Conservation (phyloP, 257 asterid genomes). For the Paulownia fortunei region DNA sequence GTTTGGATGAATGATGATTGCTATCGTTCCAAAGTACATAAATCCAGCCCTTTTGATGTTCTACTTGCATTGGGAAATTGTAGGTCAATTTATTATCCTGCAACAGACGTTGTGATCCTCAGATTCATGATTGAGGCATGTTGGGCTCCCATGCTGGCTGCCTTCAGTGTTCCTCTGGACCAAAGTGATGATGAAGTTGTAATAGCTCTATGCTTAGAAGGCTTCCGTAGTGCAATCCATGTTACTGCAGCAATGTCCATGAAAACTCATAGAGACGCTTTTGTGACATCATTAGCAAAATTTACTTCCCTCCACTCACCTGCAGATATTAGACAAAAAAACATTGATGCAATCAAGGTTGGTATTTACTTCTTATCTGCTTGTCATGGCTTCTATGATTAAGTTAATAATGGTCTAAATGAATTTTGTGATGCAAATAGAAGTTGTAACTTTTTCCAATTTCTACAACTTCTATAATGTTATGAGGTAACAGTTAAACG, state of each 20-base stretch:
- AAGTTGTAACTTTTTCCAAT: neutral
- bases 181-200: conserved; percentile 86
- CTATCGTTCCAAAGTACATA: neutral
- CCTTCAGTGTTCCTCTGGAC: conserved; percentile 99
- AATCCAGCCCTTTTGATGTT: conserved; percentile 32
- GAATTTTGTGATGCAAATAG: conserved; percentile 10
- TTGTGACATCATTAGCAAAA: conserved; percentile 93
- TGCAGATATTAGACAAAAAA: conserved; percentile 91
- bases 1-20: conserved; percentile 27
- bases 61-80: conserved; percentile 45
- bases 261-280: conserved; percentile 99
- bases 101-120: conserved; percentile 90
- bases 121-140: conserved; percentile 98
- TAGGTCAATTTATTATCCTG: conserved; percentile 97
- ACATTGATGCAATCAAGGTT: conserved; percentile 98
- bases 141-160: conserved; percentile 99
- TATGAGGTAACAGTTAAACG: neutral
- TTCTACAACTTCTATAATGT: neutral
- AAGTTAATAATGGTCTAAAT: neutral
- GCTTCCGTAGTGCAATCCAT: conserved; percentile 86
- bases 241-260: conserved; percentile 98
- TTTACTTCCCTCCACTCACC: conserved; percentile 99
- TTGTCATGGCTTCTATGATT: conserved; percentile 12
- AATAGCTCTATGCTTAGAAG: conserved; percentile 84
- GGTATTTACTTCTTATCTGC: conserved; percentile 32